Evolutionary conservation across 306 rosid genomes (phyloP).

Genomic region (Astragalus membranaceus): DNA sequence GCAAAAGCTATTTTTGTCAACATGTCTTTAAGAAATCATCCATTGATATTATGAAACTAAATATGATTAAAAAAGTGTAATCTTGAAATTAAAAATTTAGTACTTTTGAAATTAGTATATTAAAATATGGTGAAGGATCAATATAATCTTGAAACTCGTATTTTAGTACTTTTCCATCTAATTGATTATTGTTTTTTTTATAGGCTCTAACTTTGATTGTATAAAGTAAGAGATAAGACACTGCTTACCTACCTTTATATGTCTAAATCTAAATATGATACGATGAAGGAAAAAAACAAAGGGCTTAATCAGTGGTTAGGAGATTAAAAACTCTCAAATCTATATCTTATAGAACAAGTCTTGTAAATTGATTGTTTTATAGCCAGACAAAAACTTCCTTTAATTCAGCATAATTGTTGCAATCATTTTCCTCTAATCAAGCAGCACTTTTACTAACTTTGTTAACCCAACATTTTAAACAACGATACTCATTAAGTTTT

Average conservation of each 20-base stretch:
- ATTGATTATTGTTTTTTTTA: conserved; percentile 9
- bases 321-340: conserved; percentile 21
- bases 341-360: conserved; percentile 27
- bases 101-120: not conserved
- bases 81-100: not conserved
- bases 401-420: conserved; percentile 26
- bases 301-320: conserved; percentile 36
- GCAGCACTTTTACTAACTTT: conserved; percentile 21
- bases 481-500: no score
- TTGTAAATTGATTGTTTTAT: conserved; percentile 13
- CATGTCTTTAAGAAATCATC: not conserved
- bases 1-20: not conserved
- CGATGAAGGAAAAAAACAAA: conserved; percentile 22
- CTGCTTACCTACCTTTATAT: conserved; percentile 14
- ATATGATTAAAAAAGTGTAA: conserved; percentile 1
- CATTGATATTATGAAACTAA: not conserved
- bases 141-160: not conserved
- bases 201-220: conserved; percentile 17
- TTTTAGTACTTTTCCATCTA: not conserved
- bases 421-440: conserved; percentile 41
- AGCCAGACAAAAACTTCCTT: conserved; percentile 30
- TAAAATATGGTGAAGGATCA: not conserved
- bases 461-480: not conserved
- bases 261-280: not conserved
- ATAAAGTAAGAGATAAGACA: conserved; percentile 13